phyloP scores from a whole-genome alignment of 805 yeast genomes.

The Hanseniaspora guilliermondii region DNA sequence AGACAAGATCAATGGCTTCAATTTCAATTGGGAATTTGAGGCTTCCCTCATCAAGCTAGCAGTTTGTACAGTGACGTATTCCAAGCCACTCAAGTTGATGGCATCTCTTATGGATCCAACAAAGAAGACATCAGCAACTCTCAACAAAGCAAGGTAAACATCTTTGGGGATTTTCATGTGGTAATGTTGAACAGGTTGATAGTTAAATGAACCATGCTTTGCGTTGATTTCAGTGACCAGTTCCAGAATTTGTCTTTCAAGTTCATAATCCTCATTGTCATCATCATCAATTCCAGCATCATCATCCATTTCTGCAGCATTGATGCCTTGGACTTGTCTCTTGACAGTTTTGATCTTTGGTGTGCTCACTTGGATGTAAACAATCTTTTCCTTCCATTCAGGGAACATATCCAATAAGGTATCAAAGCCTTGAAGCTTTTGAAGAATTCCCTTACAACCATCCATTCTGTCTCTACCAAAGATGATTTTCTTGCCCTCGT shows the following conservation, averaged over 20 bases:
- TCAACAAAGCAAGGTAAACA: constrained; percentile 75
- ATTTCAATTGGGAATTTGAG: constrained; percentile 25
- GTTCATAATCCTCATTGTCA: constrained; percentile 36
- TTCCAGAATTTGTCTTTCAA: constrained; percentile 75
- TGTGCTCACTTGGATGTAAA: constrained; percentile 80
- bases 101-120: constrained; percentile 91
- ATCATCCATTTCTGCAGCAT: background rate
- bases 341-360: constrained; percentile 30
- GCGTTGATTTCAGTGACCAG: constrained; percentile 73
- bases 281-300: constrained; percentile 16
- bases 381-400: constrained; percentile 78
- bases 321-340: constrained; percentile 35
- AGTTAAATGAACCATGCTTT: constrained; percentile 67
- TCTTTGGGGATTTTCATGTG: constrained; percentile 78
- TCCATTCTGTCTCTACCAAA: constrained; percentile 92
- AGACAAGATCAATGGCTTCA: constrained; percentile 61
- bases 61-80: constrained; percentile 79
- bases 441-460: constrained; percentile 82
- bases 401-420: constrained; percentile 82
- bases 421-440: constrained; percentile 83
- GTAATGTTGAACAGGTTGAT: constrained; percentile 82
- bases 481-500: constrained; percentile 59
- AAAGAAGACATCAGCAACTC: constrained; percentile 82
- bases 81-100: constrained; percentile 89
- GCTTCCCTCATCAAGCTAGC: constrained; percentile 20